Evolutionary conservation across 1,139 yeast genomes (phyloP).

Genomic region (Blastobotrys petasosporus): DNA sequence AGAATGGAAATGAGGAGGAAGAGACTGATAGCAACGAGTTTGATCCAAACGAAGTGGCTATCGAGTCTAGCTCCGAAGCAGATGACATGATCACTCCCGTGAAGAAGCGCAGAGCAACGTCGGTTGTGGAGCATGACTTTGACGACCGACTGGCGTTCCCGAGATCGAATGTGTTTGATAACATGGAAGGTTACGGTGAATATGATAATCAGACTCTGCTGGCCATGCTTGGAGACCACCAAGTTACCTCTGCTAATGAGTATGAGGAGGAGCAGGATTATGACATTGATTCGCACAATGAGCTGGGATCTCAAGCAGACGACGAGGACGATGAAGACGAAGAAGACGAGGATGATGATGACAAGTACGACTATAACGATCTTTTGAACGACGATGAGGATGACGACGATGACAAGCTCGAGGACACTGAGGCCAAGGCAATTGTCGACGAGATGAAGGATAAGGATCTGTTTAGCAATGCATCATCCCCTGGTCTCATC

Average conservation of each 20-base stretch:
- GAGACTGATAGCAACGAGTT: constrained; percentile 9
- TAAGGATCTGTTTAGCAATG: constrained; percentile 21
- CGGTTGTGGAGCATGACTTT: constrained; percentile 19
- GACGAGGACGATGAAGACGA: constrained; percentile 31
- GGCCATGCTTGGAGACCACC: not conserved
- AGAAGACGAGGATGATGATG: constrained; percentile 11
- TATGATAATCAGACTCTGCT: constrained; percentile 8
- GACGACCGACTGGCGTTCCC: constrained; percentile 17
- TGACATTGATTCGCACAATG: constrained; percentile 26
- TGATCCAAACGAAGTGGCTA: not conserved
- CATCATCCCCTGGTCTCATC: constrained; percentile 19
- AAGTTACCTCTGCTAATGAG: not conserved
- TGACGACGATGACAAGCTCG: constrained; percentile 27
- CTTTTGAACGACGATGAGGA: constrained; percentile 24
- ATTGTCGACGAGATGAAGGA: constrained; percentile 32
- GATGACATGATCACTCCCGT: constrained; percentile 2
- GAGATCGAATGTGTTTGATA: constrained; percentile 8
- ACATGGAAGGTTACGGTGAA: constrained; percentile 12
- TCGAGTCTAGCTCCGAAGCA: constrained; percentile 2
- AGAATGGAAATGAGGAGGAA: constrained; percentile 7
- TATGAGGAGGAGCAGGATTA: constrained; percentile 18
- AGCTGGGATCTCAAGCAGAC: constrained; percentile 20
- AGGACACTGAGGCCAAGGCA: constrained; percentile 35
- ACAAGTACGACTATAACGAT: constrained; percentile 27
- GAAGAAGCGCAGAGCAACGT: constrained; percentile 1